Conservation (phyloP, 2,329 filamentous ascomycete species). For the Tolypocladium album region DNA sequence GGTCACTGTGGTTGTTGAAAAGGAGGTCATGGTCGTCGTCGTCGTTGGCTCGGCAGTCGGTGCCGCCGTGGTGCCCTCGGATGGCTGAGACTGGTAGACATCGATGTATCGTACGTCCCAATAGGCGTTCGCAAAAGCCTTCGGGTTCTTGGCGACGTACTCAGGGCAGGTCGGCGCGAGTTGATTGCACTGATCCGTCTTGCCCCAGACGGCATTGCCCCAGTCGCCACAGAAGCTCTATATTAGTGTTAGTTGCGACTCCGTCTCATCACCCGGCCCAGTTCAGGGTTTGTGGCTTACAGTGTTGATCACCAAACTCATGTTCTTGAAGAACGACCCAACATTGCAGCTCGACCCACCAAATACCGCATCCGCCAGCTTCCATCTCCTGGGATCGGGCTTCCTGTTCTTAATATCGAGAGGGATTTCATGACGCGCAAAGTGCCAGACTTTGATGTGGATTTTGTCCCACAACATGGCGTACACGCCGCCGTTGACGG, state of each 20-base stretch:
- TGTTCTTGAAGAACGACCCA: conserved; percentile 50
- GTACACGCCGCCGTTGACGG: conserved; percentile 55
- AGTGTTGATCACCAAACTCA: conserved; percentile 66
- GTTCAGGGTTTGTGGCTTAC: conserved; percentile 16
- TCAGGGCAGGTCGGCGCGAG: conserved; percentile 33
- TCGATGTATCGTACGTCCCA: conserved; percentile 48
- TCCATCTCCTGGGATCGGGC: conserved; percentile 59
- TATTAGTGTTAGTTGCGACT: not conserved
- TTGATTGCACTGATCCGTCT: conserved; percentile 23
- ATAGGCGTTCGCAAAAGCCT: conserved; percentile 29
- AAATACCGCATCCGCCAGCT: conserved; percentile 57
- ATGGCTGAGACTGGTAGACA: conserved; percentile 22
- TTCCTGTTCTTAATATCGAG: conserved; percentile 46
- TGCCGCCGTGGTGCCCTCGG: not conserved
- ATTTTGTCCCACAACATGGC: conserved; percentile 59
- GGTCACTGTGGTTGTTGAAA: not conserved
- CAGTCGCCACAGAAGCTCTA: conserved; percentile 71
- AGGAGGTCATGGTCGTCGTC: not conserved
- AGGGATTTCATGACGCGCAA: conserved; percentile 54
- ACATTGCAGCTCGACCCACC: conserved; percentile 56
- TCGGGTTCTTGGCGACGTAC: conserved; percentile 34
- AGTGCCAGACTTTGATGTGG: conserved; percentile 68
- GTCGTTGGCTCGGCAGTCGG: not conserved
- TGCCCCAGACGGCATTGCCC: conserved; percentile 39
- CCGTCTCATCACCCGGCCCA: not conserved